Base-by-base conservation (phyloP, 1,284 basidiomycete species). In the Sporisorium graminicola region DNA sequence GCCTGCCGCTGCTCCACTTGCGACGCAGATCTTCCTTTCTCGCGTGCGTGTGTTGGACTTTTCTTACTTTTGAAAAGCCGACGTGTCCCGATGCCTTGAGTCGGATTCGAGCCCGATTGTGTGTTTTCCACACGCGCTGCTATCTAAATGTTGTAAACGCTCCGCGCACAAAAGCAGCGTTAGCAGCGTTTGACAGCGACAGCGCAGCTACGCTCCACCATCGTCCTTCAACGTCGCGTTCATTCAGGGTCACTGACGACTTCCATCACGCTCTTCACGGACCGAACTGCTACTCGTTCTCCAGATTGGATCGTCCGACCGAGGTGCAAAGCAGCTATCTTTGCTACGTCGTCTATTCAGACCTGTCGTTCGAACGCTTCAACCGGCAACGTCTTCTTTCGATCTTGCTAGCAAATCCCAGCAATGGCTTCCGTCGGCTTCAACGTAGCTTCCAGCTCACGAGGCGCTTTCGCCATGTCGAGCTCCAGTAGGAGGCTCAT, bases 371-470 rank as follows among this genome's bases (percentile, higher is more conserved):
- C 12, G 4, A 20, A 42, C 37, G 37, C 35, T 42, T 54, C 37
- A 37, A 20, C 24, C 26, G n/a, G 3, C 13, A 14, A 27, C 8
- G 52, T 22, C 5, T 31, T 10, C 29, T 31, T 35, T n/a, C n/a
- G n/a, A n/a, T n/a, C n/a, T n/a, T n/a, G n/a, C n/a, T n/a, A n/a
- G n/a, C n/a, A n/a, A n/a, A n/a, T n/a, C n/a, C n/a, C 8, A 37
- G 35, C 35, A 55, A 64, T 70, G 67, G 61, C 67, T 33, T 60
- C 57, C 9, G 44, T 70, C 57, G 67, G 58, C 10, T 24, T 70
- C 24, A 64, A 63, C 47, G 35, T 64, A 12, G 61, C 67, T 14
- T 70, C 61, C 22, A 57, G 61, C 46, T 70, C 67, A 13, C 61
- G 61, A 31, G 47, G 58, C 22, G 57, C 61, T 26, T 16, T 59